Evolutionary conservation across 371 early-diverging fungal genomes (phyloP).

Genomic region (Mucor sp.): DNA sequence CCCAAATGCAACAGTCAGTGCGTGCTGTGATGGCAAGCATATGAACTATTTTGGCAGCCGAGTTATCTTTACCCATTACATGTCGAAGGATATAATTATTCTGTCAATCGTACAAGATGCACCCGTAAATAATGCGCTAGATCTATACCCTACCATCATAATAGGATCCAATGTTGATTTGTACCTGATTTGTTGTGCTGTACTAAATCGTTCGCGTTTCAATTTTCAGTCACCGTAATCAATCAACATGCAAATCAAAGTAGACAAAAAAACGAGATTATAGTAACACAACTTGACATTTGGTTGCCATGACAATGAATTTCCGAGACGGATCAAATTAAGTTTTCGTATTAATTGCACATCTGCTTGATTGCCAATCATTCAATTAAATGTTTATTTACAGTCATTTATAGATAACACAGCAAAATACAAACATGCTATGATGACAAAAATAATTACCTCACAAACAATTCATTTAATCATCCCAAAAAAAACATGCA

Average conservation of each 20-base stretch:
- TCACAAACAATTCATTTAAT: not conserved
- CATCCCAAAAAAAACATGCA: not conserved
- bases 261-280: not conserved
- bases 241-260: not conserved
- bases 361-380: not conserved
- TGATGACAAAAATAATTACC: not conserved
- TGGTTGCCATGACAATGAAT: not conserved
- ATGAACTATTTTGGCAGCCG: too few species aligned
- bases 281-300: not conserved
- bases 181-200: too few species aligned
- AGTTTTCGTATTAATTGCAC: not conserved
- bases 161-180: too few species aligned
- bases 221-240: too few species aligned
- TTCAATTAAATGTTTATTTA: not conserved
- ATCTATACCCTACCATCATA: too few species aligned
- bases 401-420: not conserved
- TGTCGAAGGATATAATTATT: too few species aligned
- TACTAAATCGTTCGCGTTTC: too few species aligned
- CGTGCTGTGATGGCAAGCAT: too few species aligned
- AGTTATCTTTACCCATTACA: too few species aligned
- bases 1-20: too few species aligned
- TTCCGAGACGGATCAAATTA: not conserved
- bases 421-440: not conserved
- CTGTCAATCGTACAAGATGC: too few species aligned
- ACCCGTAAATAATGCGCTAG: too few species aligned